Conservation (phyloP, 352 stramenopile species). For the Peronosclerospora sorghi region DNA sequence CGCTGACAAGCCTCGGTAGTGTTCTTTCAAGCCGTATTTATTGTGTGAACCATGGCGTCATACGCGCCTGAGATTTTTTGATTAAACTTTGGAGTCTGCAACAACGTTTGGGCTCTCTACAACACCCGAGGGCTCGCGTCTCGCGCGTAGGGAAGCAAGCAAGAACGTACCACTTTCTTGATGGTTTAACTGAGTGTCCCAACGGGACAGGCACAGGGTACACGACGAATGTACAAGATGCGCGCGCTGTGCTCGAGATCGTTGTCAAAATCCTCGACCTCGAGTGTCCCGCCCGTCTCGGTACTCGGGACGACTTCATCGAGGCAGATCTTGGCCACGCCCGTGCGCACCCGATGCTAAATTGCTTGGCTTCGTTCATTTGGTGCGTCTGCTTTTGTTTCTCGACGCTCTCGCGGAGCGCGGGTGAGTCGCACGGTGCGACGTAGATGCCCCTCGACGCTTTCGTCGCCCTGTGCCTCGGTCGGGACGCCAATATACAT, state of each 20-base stretch:
- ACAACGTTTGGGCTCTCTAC: slow-evolving; percentile 70
- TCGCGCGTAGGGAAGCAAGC: no score
- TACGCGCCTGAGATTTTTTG: slow-evolving; percentile 59
- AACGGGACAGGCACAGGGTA: slow-evolving; percentile 68
- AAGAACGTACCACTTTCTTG: slow-evolving; percentile 67
- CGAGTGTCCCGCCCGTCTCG: no score
- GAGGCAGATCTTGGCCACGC: slow-evolving; percentile 44
- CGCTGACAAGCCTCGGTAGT: slow-evolving; percentile 69
- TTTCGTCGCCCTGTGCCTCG: no score
- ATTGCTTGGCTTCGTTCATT: slow-evolving; percentile 64
- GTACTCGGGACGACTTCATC: slow-evolving; percentile 39
- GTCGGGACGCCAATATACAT: no score
- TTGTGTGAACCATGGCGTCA: slow-evolving; percentile 65
- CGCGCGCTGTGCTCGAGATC: slow-evolving; percentile 68
- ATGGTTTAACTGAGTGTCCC: slow-evolving; percentile 61
- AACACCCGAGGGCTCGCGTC: no score
- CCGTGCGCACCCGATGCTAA: slow-evolving; percentile 46
- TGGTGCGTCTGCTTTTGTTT: slow-evolving; percentile 57
- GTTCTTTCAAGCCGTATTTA: slow-evolving; percentile 64
- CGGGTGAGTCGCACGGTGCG: no score
- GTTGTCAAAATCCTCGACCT: slow-evolving; percentile 52
- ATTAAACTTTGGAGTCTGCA: slow-evolving; percentile 85
- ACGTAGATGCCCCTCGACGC: no score
- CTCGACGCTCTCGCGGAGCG: no score
- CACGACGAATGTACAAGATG: slow-evolving; percentile 69